Conservation (phyloP, 257 asterid species). For the Penstemon newberryi region DNA sequence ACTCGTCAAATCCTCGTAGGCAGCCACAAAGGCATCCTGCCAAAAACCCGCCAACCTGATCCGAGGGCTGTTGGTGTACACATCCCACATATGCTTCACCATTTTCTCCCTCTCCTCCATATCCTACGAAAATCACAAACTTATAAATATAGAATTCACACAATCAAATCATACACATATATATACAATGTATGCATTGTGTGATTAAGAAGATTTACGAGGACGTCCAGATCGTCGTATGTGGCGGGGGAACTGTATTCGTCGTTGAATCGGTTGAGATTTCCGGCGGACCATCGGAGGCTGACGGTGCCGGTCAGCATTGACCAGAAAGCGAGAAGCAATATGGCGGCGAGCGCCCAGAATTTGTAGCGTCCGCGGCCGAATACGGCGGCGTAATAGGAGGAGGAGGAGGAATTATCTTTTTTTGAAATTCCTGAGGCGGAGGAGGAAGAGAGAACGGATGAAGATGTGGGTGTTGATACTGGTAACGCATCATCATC, state of each 20-base stretch:
- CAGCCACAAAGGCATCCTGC: constrained; percentile 64
- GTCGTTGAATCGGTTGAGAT: constrained; percentile 40
- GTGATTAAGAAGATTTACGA: constrained; percentile 34
- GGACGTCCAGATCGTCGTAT: constrained; percentile 65
- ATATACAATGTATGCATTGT: background rate
- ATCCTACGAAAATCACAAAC: constrained; percentile 34
- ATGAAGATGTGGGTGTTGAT: constrained; percentile 65
- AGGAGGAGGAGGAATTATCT: constrained; percentile 37
- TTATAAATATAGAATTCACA: background rate
- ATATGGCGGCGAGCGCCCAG: constrained; percentile 52
- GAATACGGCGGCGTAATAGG: constrained; percentile 33
- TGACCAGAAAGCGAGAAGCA: constrained; percentile 62
- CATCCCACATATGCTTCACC: constrained; percentile 76
- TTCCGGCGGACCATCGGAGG: constrained; percentile 56
- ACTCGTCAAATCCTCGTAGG: constrained; percentile 55
- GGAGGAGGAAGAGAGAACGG: constrained; percentile 32
- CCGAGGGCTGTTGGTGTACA: constrained; percentile 51
- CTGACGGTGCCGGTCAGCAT: constrained; percentile 64
- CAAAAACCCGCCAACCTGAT: constrained; percentile 53
- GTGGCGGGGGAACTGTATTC: constrained; percentile 33
- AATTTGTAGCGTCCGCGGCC: constrained; percentile 55
- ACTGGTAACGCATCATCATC: constrained; percentile 73
- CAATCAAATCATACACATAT: background rate
- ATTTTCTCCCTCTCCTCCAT: constrained; percentile 68
- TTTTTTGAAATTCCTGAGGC: constrained; percentile 27